A percentile compares a stretch with the other conserved stretches of the same genome.
Evolutionary conservation across 73 alveolate species (phyloP).

Genomic region (Paramecium bursaria): DNA sequence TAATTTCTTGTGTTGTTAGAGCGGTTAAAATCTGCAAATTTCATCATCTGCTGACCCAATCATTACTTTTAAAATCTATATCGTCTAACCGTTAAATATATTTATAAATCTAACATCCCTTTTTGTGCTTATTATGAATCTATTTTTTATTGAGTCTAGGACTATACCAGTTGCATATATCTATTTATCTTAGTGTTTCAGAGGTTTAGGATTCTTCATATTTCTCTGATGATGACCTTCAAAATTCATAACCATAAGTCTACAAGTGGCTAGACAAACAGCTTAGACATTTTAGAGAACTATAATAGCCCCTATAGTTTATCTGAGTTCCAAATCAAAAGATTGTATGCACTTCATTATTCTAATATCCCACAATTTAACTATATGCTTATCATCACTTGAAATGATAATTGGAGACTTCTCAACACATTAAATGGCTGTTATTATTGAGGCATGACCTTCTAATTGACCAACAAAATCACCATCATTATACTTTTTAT

Average conservation of each 20-base stretch:
- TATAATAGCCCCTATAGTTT: slow-evolving; percentile 22
- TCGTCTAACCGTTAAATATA: slow-evolving; percentile 50
- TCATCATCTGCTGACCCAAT: slow-evolving; percentile 64
- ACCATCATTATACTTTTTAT: slow-evolving; percentile 64
- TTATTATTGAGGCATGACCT: slow-evolving; percentile 66
- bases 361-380: slow-evolving; percentile 71
- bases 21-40: slow-evolving; percentile 57
- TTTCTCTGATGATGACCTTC: slow-evolving; percentile 45
- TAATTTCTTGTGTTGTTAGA: slow-evolving; percentile 54
- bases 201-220: slow-evolving; percentile 14
- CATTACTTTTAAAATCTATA: slow-evolving; percentile 30
- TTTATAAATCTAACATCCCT: slow-evolving; percentile 49
- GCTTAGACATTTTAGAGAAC: slow-evolving; percentile 2
- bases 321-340: slow-evolving; percentile 60
- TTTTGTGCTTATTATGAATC: slow-evolving; percentile 45
- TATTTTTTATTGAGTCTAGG: slow-evolving; percentile 38
- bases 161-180: slow-evolving; percentile 37
- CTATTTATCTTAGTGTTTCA: neutral
- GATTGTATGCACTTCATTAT: slow-evolving; percentile 63
- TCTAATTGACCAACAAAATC: slow-evolving; percentile 59
- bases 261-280: slow-evolving; percentile 52
- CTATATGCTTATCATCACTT: slow-evolving; percentile 59
- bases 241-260: slow-evolving; percentile 55
- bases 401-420: slow-evolving; percentile 67
- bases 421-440: slow-evolving; percentile 69